Evolutionary conservation across 371 early-diverging fungal genomes (phyloP), one percentile per base, ranked within the genome.

Genomic region (Massospora cicadina): DNA sequence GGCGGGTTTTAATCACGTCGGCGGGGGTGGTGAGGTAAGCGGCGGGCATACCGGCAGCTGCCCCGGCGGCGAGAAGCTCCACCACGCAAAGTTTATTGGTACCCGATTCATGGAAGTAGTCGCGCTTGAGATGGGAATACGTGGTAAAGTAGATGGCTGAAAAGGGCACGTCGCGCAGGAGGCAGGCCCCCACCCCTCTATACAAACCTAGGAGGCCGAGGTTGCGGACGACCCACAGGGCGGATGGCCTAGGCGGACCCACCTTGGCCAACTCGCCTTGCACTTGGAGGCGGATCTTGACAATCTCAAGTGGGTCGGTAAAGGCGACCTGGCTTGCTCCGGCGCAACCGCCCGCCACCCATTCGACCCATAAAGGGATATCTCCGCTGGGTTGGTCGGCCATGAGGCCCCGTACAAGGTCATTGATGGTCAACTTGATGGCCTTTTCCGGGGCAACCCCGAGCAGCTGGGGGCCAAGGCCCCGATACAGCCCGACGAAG

Each of bases 1-100:
- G 77, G 66, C 98, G 85, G 1, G 98, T 98, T 77, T 98, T 98
- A 79, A 96, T 95, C 21, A 98, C 98, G 76, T 98, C 98, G 24
- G 95, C 95, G 2, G 97, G 98, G 0, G 98, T 96, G 54, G 94
- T 91, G 53, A 95, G 82, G 71, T 94, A 95, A 25, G 98, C 95
- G 29, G 91, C 96, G 23, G 96, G 95, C 85, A 98, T 93, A 73
- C 98, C 98, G 58, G 98, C 91, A 60, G 89, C 77, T 5, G 95
- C 93, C 72, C 98, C 98, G 56, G 96, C 83, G 54, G 83, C 75
- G 58, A 97, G 77, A 5, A 97, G 78, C 68, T 93, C 93, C 0
- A 79, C 67, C 54, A 88, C 81, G 25, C 77, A 76, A 5, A 84
- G 71, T 66, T 82, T 77, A 65, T 88, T 87, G 58, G 86, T 83